Base-by-base conservation (phyloP, 306 rosid species). In the Cyamopsis tetragonoloba region DNA sequence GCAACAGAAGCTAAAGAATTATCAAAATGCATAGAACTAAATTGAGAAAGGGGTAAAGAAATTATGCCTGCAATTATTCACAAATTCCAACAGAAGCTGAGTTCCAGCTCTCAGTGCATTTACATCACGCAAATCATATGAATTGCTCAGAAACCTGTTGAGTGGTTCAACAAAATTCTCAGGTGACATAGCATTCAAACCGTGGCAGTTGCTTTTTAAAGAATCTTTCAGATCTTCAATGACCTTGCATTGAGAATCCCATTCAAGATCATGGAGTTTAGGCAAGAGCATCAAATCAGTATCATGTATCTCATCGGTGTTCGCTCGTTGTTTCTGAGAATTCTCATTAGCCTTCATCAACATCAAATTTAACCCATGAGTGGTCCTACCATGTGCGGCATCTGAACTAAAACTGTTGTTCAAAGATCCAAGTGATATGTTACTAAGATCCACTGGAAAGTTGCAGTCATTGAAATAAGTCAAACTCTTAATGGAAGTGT, bases 241-340 rank as follows among this genome's bases (percentile, higher is more conserved):
- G 73, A 62, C 81, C 78, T 86, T 75, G 80, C 92, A 84, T 65
- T 80, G 89, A 43, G 88, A 77, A 70, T 83, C 82, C 97, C 97
- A 95, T 24, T 75, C 65, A 77, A 90, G 91, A 60, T 80, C 89
- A 59, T 55, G 62, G 15, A 91, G 86, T 23, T 68, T 76, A 69
- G 86, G 88, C 66, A 79, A 80, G 79, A 77, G 79, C 72, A 79
- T 82, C 39, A 63, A 57, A 78, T 80, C 79, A 13, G 69, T 30
- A 49, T 80, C 91, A 15, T 18, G 23, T 3, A 79, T 50, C 66
- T 57, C 72, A n/a, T n/a, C n/a, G 62, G 69, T 70, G 74, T 58
- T 72, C 50, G 75, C 66, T 47, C 31, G 82, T 38, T 59, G 65
- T 9, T 35, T 74, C 22, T 42, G 70, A 65, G 80, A 79, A 59